A percentile compares a stretch with the other conserved stretches of the same genome.
Conservation (phyloP, 495 filamentous ascomycete genomes). For the Terfezia claveryi region DNA sequence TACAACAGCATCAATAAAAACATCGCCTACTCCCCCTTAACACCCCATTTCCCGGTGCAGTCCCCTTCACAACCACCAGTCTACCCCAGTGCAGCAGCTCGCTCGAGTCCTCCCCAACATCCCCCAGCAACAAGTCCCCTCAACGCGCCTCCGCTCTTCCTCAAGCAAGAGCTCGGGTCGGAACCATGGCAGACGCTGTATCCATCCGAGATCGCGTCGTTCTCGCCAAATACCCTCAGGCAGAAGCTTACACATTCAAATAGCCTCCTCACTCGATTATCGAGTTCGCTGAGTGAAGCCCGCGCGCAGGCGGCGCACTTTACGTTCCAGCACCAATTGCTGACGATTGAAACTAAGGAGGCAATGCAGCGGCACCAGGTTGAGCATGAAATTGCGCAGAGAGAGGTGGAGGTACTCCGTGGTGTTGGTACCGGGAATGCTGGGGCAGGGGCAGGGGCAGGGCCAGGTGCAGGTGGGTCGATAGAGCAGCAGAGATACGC, state of each 20-base stretch:
- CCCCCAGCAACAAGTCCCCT: too few species aligned
- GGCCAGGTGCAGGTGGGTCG: slow-evolving; percentile 17
- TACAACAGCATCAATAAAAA: too few species aligned
- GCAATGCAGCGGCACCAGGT: slow-evolving; percentile 72
- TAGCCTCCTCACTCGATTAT: slow-evolving; percentile 13
- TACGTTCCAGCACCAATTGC: slow-evolving; percentile 73
- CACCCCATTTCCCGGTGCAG: too few species aligned
- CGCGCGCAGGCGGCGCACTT: slow-evolving; percentile 46
- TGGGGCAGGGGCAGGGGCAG: slow-evolving; percentile 23
- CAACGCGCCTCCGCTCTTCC: too few species aligned
- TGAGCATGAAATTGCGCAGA: slow-evolving; percentile 76
- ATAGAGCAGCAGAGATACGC: slow-evolving; percentile 30
- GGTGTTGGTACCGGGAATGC: slow-evolving; percentile 26
- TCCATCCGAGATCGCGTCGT: slow-evolving; percentile 12
- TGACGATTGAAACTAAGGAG: slow-evolving; percentile 68
- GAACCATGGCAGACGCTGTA: slow-evolving; percentile 13
- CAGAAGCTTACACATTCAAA: slow-evolving; percentile 16
- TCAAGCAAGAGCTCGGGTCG: not conserved
- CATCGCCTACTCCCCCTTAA: too few species aligned
- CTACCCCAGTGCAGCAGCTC: too few species aligned
- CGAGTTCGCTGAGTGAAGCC: slow-evolving; percentile 10
- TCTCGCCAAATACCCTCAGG: slow-evolving; percentile 12
- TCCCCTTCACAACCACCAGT: too few species aligned
- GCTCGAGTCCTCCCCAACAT: too few species aligned
- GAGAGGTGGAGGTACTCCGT: slow-evolving; percentile 74